Evolutionary conservation across 1,284 basidiomycete genomes (phyloP).

Genomic region (Tilletia walkeri): DNA sequence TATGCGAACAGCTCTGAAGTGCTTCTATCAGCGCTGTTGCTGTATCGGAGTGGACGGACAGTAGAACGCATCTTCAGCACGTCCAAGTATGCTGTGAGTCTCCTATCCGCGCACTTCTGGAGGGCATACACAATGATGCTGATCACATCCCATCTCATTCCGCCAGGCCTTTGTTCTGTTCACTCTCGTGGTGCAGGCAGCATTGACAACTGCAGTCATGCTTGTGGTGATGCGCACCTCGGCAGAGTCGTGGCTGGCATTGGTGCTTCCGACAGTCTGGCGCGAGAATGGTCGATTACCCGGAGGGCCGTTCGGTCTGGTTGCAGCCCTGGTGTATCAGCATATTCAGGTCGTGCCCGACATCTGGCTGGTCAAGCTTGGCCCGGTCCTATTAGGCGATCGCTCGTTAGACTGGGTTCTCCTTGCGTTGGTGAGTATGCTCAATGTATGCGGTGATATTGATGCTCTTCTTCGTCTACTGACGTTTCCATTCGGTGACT

Average conservation of each 20-base stretch:
- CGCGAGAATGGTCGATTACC: background rate
- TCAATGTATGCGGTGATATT: background rate
- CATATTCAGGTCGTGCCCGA: background rate
- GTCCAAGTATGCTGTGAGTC: constrained; percentile 12
- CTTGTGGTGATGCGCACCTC: background rate
- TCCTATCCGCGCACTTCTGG: no score
- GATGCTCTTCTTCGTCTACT: no score
- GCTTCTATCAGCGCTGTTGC: background rate
- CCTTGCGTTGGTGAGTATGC: background rate
- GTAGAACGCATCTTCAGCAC: constrained; percentile 11
- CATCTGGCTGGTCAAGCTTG: constrained; percentile 7
- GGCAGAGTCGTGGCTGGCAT: background rate
- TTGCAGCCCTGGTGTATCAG: background rate
- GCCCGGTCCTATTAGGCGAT: background rate
- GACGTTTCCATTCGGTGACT: no score
- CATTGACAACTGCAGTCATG: background rate
- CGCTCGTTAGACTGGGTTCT: constrained; percentile 9
- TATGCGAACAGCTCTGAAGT: constrained; percentile 15
- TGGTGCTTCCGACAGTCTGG: background rate
- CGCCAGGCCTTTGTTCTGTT: background rate
- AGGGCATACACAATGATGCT: no score
- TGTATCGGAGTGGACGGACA: constrained; percentile 2
- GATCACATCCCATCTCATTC: no score
- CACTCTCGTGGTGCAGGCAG: background rate
- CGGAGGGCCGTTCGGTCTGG: background rate